Evolutionary conservation across 1,284 basidiomycete genomes (phyloP).

Genomic region (Coniferiporia sulphurascens): DNA sequence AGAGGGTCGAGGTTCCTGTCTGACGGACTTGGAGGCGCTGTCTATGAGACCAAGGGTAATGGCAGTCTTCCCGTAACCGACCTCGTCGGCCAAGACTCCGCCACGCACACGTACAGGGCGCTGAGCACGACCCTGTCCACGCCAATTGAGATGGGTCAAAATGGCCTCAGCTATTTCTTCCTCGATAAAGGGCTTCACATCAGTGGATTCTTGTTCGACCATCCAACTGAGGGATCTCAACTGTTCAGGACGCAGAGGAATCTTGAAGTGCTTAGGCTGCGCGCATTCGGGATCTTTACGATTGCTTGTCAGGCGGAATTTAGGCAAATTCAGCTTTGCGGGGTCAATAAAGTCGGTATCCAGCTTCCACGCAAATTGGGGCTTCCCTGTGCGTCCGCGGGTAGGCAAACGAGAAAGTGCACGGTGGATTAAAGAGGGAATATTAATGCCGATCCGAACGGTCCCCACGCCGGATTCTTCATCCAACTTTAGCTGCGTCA

Average conservation of each 20-base stretch:
- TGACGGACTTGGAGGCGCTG: slow-evolving; percentile 54
- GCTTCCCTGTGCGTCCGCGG: slow-evolving; percentile 43
- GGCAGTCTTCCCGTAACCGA: slow-evolving; percentile 96
- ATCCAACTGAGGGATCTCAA: slow-evolving; percentile 92
- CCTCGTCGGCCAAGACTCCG: slow-evolving; percentile 92
- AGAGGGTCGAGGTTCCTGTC: slow-evolving; percentile 49
- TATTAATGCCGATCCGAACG: slow-evolving; percentile 84
- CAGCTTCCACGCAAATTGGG: slow-evolving; percentile 73
- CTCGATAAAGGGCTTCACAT: slow-evolving; percentile 76
- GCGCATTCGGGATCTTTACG: slow-evolving; percentile 65
- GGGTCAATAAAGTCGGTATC: slow-evolving; percentile 72
- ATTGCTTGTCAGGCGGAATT: slow-evolving; percentile 76
- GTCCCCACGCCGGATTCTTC: slow-evolving; percentile 52
- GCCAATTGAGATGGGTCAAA: slow-evolving; percentile 83
- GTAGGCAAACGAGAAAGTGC: slow-evolving; percentile 78
- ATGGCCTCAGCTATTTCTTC: slow-evolving; percentile 93
- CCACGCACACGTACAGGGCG: slow-evolving; percentile 74
- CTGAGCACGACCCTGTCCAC: slow-evolving; percentile 87
- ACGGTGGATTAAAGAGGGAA: slow-evolving; percentile 83
- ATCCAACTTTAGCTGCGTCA: slow-evolving; percentile 81
- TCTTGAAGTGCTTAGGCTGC: slow-evolving; percentile 79
- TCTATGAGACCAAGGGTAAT: slow-evolving; percentile 89
- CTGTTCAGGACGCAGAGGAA: slow-evolving; percentile 78
- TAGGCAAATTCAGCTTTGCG: slow-evolving; percentile 55
- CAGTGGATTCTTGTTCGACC: slow-evolving; percentile 71